Conservation (phyloP, 2,329 filamentous ascomycete species). For the Cladosporium sphaerospermum region DNA sequence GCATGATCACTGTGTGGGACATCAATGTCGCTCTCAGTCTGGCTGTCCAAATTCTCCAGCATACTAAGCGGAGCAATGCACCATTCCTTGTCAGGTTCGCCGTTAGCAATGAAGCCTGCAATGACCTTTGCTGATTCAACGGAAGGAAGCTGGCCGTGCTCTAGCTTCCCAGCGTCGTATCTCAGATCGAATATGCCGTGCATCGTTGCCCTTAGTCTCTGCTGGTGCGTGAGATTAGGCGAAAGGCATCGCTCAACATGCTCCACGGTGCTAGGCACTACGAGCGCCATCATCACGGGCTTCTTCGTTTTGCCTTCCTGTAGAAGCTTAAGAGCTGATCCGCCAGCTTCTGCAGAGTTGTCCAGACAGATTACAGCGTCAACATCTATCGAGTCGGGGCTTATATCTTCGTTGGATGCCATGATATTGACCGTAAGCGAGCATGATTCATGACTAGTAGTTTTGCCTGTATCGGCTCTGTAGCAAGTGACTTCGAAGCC, state of each 20-base stretch:
- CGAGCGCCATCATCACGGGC: constrained; percentile 19
- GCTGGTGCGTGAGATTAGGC: constrained; percentile 18
- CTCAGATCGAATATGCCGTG: constrained; percentile 31
- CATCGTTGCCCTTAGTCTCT: constrained; percentile 32
- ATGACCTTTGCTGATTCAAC: constrained; percentile 20
- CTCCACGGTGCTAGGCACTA: constrained; percentile 37
- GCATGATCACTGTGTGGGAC: not conserved
- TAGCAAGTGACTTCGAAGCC: constrained; percentile 18
- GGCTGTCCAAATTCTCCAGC: constrained; percentile 28
- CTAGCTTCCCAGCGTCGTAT: constrained; percentile 30
- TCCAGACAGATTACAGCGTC: constrained; percentile 39
- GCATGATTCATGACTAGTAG: not conserved
- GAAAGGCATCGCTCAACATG: constrained; percentile 39
- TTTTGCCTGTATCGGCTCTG: not conserved
- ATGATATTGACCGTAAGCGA: constrained; percentile 31
- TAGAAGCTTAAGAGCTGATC: constrained; percentile 1
- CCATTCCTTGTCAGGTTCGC: constrained; percentile 19
- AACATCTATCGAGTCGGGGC: constrained; percentile 16
- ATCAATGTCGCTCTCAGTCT: constrained; percentile 27
- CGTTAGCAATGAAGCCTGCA: constrained; percentile 17
- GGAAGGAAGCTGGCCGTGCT: constrained; percentile 19
- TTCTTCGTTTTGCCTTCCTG: not conserved
- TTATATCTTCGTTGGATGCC: constrained; percentile 20
- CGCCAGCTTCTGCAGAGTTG: constrained; percentile 19
- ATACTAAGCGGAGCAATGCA: constrained; percentile 20